phyloP scores from a whole-genome alignment of 495 filamentous ascomycete genomes.

The Aspergillus taichungensis region DNA sequence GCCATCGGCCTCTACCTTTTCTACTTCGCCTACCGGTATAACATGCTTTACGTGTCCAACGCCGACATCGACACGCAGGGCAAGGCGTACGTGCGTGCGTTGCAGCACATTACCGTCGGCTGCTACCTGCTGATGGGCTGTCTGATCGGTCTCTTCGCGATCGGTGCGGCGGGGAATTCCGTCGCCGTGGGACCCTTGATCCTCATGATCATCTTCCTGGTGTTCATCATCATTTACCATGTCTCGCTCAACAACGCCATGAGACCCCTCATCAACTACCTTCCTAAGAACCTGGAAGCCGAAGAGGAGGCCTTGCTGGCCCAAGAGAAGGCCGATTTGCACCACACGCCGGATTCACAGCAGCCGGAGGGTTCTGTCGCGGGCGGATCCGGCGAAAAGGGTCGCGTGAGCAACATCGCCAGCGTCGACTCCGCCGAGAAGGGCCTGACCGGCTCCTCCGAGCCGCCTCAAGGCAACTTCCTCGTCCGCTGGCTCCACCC shows the following conservation, averaged over 20 bases:
- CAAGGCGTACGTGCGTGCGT: slow-evolving; percentile 73
- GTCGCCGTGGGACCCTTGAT: slow-evolving; percentile 63
- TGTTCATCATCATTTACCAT: slow-evolving; percentile 79
- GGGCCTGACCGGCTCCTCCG: slow-evolving; percentile 17
- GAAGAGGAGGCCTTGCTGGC: slow-evolving; percentile 59
- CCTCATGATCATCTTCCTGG: slow-evolving; percentile 72
- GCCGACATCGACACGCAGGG: slow-evolving; percentile 84
- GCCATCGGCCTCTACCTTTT: slow-evolving; percentile 76
- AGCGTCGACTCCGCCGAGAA: slow-evolving; percentile 30
- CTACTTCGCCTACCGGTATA: slow-evolving; percentile 93
- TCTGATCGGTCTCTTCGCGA: slow-evolving; percentile 83
- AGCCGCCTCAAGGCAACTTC: slow-evolving; percentile 44
- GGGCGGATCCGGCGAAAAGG: slow-evolving; percentile 16
- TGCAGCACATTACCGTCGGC: slow-evolving; percentile 86
- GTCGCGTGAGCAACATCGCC: slow-evolving; percentile 21
- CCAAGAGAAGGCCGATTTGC: slow-evolving; percentile 19
- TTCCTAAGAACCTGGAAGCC: slow-evolving; percentile 56
- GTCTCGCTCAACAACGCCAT: slow-evolving; percentile 70
- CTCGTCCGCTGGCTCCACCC: slow-evolving; percentile 69
- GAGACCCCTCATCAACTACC: slow-evolving; percentile 69
- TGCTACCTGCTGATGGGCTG: slow-evolving; percentile 79
- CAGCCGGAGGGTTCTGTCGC: slow-evolving; percentile 19
- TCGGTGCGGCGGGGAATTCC: slow-evolving; percentile 49
- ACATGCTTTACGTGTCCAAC: slow-evolving; percentile 86
- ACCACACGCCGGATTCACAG: slow-evolving; percentile 14